Conservation (phyloP, 2,329 filamentous ascomycete genomes). For the Falciphora oryzae region DNA sequence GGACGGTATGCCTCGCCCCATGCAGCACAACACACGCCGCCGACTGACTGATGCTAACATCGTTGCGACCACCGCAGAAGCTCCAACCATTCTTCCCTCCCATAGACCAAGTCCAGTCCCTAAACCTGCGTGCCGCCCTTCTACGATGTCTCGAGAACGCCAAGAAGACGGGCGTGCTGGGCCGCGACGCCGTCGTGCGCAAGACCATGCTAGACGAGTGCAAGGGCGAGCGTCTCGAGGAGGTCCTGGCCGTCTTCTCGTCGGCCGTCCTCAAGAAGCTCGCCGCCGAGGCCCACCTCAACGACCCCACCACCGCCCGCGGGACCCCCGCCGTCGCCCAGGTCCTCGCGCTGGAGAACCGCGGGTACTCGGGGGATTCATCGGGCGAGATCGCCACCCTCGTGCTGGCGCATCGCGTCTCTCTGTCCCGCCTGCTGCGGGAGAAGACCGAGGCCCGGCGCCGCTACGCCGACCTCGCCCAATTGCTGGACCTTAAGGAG, state of each 20-base stretch:
- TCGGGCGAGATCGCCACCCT: constrained; percentile 53
- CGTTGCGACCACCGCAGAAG: constrained; percentile 49
- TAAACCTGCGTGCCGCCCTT: constrained; percentile 81
- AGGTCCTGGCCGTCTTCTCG: constrained; percentile 79
- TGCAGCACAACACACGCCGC: too few species aligned
- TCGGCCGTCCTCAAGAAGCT: constrained; percentile 72
- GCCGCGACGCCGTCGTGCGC: constrained; percentile 71
- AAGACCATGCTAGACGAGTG: constrained; percentile 98
- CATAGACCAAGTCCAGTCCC: constrained; percentile 80
- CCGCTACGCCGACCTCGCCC: constrained; percentile 58
- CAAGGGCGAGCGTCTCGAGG: constrained; percentile 83
- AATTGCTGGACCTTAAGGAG: constrained; percentile 59
- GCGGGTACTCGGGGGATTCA: constrained; percentile 49
- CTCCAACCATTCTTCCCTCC: constrained; percentile 87
- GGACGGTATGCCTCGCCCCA: constrained; percentile 45
- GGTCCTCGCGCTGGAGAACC: constrained; percentile 51
- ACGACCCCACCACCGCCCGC: constrained; percentile 11
- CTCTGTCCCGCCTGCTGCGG: constrained; percentile 53
- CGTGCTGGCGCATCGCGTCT: constrained; percentile 65
- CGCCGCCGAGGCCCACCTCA: constrained; percentile 33
- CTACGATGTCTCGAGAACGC: constrained; percentile 75
- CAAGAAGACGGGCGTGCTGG: constrained; percentile 81
- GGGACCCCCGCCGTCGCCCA: constrained; percentile 44
- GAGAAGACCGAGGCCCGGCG: constrained; percentile 54
- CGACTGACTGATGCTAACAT: background rate